Evolutionary conservation across 495 filamentous ascomycete species (phyloP).

Genomic region (Aspergillus ostianus): DNA sequence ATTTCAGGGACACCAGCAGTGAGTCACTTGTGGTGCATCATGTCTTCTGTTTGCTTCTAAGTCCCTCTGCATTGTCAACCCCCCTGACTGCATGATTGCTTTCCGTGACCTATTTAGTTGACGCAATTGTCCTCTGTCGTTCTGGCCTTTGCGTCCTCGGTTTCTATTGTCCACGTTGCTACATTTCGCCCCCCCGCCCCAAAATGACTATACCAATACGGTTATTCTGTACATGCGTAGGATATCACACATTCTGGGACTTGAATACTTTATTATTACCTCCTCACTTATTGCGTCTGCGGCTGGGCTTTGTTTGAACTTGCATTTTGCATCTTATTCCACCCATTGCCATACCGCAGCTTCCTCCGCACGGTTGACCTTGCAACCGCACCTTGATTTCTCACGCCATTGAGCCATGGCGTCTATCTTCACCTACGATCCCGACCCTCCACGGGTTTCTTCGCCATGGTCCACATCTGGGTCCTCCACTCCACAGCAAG

Average conservation of each 20-base stretch:
- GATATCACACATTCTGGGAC: constrained; percentile 8
- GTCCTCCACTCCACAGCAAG: constrained; percentile 39
- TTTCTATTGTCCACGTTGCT: background rate
- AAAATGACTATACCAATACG: constrained; percentile 24
- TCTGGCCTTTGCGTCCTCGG: background rate
- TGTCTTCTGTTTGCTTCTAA: constrained; percentile 10
- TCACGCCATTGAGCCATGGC: constrained; percentile 58
- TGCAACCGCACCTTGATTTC: background rate
- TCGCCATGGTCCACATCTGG: constrained; percentile 78
- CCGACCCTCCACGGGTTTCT: constrained; percentile 79
- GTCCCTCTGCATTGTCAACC: background rate
- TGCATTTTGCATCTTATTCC: background rate
- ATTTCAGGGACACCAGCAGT: constrained; percentile 3
- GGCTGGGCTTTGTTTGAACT: constrained; percentile 8
- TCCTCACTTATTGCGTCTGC: constrained; percentile 5
- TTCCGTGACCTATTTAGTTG: background rate
- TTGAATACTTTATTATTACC: constrained; percentile 3
- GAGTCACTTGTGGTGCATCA: constrained; percentile 15
- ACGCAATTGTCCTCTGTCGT: background rate
- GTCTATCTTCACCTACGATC: constrained; percentile 93
- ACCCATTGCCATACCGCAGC: background rate
- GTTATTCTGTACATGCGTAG: constrained; percentile 10
- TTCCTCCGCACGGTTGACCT: background rate
- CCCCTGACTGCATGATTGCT: constrained; percentile 3
- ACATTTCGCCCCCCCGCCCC: constrained; percentile 8